phyloP scores from a whole-genome alignment of 331 rosid species.

The Malus hybrid region DNA sequence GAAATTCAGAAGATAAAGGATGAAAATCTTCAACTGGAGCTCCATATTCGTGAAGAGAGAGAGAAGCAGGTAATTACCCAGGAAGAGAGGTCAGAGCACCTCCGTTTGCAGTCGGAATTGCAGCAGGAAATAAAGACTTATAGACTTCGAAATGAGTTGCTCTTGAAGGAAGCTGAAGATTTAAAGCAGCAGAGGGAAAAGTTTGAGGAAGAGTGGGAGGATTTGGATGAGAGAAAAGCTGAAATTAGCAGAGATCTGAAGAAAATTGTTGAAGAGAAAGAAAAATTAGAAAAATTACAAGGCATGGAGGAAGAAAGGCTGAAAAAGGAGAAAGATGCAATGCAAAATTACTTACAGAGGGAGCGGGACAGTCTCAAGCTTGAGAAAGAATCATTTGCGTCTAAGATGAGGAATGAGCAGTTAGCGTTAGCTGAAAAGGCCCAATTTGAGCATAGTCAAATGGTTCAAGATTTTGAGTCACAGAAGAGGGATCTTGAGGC shows the following conservation, averaged over 20 bases:
- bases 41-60: constrained; percentile 47
- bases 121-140: constrained; percentile 69
- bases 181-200: constrained; percentile 66
- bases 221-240: constrained; percentile 63
- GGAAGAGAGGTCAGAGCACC: constrained; percentile 68
- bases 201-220: constrained; percentile 89
- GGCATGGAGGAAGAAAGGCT: constrained; percentile 53
- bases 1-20: constrained; percentile 52
- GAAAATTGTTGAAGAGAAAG: constrained; percentile 53
- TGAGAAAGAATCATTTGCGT: constrained; percentile 65
- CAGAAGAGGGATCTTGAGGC: constrained; percentile 53
- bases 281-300: constrained; percentile 41
- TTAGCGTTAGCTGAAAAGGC: constrained; percentile 48
- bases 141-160: constrained; percentile 44
- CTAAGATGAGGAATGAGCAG: constrained; percentile 47
- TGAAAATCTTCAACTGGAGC: constrained; percentile 51
- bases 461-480: constrained; percentile 61
- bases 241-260: constrained; percentile 36
- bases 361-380: constrained; percentile 63
- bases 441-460: constrained; percentile 40
- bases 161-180: constrained; percentile 54
- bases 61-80: constrained; percentile 47
- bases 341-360: constrained; percentile 44
- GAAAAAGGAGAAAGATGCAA: constrained; percentile 47
- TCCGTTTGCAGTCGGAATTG: constrained; percentile 57